Conservation (phyloP, 2,329 filamentous ascomycete genomes). For the Aspergillus sp. region DNA sequence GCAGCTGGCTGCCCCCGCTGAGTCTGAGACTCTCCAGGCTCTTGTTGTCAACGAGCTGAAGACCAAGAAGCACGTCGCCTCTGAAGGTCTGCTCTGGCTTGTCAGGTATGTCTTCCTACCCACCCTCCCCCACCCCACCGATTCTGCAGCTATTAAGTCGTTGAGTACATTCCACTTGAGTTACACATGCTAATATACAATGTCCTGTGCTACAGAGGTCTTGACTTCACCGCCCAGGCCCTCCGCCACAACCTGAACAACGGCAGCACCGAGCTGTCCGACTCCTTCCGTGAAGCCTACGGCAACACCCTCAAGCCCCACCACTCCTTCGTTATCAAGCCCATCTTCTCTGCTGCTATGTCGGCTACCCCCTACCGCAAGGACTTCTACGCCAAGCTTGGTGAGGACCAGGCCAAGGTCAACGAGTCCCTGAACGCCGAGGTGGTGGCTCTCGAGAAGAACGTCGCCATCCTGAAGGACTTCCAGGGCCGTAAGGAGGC, state of each 20-base stretch:
- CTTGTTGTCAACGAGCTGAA: conserved; percentile 86
- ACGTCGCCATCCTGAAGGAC: conserved; percentile 72
- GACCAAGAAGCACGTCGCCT: conserved; percentile 82
- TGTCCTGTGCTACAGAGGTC: conserved; percentile 60
- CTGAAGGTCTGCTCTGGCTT: conserved; percentile 90
- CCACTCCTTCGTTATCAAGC: conserved; percentile 87
- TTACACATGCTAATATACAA: conserved; percentile 8
- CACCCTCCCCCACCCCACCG: background rate
- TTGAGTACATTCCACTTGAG: background rate
- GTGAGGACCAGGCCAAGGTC: conserved; percentile 55
- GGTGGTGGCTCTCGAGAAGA: conserved; percentile 74
- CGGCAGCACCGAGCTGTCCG: conserved; percentile 71
- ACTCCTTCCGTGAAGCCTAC: conserved; percentile 87
- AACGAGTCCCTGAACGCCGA: conserved; percentile 67
- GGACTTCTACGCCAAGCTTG: conserved; percentile 90
- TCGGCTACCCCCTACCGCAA: conserved; percentile 87
- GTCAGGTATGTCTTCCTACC: conserved; percentile 63
- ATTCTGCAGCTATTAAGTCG: background rate
- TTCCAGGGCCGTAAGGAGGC: conserved; percentile 60
- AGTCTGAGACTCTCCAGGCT: conserved; percentile 82
- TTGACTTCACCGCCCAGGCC: conserved; percentile 89
- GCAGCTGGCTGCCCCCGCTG: conserved; percentile 72
- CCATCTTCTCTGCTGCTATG: conserved; percentile 92
- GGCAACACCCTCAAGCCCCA: conserved; percentile 83
- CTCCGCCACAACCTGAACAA: conserved; percentile 75